Evolutionary conservation across 2,329 filamentous ascomycete species (phyloP).

Genomic region (Akanthomyces dipterigenus): DNA sequence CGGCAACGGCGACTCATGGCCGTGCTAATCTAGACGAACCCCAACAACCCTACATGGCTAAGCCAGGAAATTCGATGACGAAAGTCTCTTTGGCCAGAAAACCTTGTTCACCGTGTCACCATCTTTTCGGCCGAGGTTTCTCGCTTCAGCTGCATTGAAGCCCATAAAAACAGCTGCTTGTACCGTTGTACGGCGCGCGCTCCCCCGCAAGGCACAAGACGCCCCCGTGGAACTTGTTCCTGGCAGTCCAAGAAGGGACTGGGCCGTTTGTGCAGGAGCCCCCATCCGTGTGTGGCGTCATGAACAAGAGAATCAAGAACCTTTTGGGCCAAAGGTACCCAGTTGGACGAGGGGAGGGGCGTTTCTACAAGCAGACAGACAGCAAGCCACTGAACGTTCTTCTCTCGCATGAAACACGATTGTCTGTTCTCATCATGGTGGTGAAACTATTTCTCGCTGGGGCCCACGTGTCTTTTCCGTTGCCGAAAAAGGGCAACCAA

Average conservation of each 20-base stretch:
- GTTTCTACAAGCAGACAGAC: not conserved
- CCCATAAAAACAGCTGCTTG: not conserved
- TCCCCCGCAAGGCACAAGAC: not conserved
- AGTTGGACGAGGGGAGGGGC: not conserved
- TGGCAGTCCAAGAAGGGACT: not conserved
- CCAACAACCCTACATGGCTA: not conserved
- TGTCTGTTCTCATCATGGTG: not conserved
- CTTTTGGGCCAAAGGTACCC: not conserved
- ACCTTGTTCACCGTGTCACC: not conserved
- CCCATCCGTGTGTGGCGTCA: not conserved
- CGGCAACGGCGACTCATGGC: not conserved
- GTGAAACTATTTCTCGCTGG: not conserved
- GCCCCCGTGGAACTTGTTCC: not conserved
- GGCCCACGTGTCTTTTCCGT: not conserved
- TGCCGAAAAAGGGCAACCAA: not conserved
- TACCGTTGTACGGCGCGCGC: not conserved
- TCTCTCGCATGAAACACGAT: not conserved
- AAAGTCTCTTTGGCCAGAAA: not conserved
- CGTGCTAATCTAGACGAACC: not conserved
- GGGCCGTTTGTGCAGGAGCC: not conserved
- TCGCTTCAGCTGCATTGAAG: not conserved
- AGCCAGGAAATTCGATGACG: not conserved
- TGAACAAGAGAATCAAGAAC: not conserved
- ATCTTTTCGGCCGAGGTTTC: not conserved
- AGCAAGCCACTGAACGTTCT: not conserved